Base-by-base conservation (phyloP, 805 yeast genomes). In the Pichia scutulata region DNA sequence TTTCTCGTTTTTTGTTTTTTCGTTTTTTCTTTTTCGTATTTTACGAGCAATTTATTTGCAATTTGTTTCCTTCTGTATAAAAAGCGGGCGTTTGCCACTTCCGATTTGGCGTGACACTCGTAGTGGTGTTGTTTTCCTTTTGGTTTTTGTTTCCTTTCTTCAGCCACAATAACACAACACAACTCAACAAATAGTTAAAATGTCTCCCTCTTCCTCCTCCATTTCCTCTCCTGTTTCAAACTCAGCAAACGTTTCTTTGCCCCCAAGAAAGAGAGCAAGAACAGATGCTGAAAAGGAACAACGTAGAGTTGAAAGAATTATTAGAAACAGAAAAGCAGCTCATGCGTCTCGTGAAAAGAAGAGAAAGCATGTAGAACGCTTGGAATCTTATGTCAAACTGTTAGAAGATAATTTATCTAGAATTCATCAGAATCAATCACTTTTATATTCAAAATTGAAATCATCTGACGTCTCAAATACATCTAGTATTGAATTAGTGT, bases 231-330 rank as follows among this genome's bases (percentile, higher is more conserved):
- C 37, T 33, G 19, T n/a, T 16, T n/a, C 37, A 16, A n/a, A 16
- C n/a, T 33, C 25, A 37, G 19, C 30, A 4, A 18, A 16, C 16
- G 64, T 62, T 24, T 52, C 57, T 23, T 72, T 92, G 52, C 97
- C 97, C 28, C 98, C 98, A 48, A 80, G 98, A 57, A 93, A 93
- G 73, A 81, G 98, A 59, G 98, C 99, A 7, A 89, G 86, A 75
- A 93, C 99, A 41, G 80, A 86, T 58, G 97, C 90, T 70, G 98
- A 92, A 71, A 93, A 92, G 71, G 98, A 93, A 68, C 98, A 92
- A 71, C 83, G 98, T 57, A 79, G 97, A 44, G 81, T 90, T 49
- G 98, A 93, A 70, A 76, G 99, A 47, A 90, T 93, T 46, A 74
- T 92, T 60, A 79, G 99, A 65, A 92, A 92, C 69, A 80, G 98